Percentiles rank a stretch among this genome's conserved stretches.
phyloP scores from a whole-genome alignment of 768 basidiomycete genomes.

The Agaricus subrufescens region DNA sequence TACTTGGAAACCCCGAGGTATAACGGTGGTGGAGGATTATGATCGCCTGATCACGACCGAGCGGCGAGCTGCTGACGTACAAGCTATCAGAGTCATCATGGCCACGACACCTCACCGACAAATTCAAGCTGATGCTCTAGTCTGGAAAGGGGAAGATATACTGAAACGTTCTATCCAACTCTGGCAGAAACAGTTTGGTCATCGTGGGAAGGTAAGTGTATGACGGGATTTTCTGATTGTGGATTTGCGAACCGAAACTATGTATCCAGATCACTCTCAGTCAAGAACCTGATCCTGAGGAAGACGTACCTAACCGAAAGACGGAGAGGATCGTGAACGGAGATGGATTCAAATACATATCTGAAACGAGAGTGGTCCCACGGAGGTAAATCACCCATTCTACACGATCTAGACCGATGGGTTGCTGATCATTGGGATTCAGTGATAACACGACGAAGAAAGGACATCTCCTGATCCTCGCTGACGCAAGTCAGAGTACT shows the following conservation, averaged over 20 bases:
- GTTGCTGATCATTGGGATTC: background rate
- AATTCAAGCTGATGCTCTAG: constrained; percentile 45
- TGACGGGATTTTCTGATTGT: background rate
- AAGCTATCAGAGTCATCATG: constrained; percentile 79
- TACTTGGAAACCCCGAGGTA: constrained; percentile 83
- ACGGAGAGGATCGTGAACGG: constrained; percentile 30
- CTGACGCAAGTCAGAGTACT: constrained; percentile 69
- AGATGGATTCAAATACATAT: constrained; percentile 63
- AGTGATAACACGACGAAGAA: constrained; percentile 85
- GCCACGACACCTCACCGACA: constrained; percentile 47
- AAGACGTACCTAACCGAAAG: constrained; percentile 29
- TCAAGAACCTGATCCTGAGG: constrained; percentile 66
- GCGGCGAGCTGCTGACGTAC: constrained; percentile 80
- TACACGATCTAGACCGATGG: background rate
- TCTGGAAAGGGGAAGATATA: constrained; percentile 65
- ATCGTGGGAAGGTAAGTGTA: constrained; percentile 61
- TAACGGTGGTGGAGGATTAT: constrained; percentile 88
- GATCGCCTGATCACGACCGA: constrained; percentile 67
- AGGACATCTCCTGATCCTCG: constrained; percentile 76
- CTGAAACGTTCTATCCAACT: constrained; percentile 64
- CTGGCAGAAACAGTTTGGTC: constrained; percentile 84
- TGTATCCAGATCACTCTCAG: constrained; percentile 67
- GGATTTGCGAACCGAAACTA: background rate
- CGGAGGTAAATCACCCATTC: constrained; percentile 48
- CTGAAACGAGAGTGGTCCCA: constrained; percentile 68